Evolutionary conservation across 306 rosid genomes (phyloP).

Genomic region (Rosa persica): DNA sequence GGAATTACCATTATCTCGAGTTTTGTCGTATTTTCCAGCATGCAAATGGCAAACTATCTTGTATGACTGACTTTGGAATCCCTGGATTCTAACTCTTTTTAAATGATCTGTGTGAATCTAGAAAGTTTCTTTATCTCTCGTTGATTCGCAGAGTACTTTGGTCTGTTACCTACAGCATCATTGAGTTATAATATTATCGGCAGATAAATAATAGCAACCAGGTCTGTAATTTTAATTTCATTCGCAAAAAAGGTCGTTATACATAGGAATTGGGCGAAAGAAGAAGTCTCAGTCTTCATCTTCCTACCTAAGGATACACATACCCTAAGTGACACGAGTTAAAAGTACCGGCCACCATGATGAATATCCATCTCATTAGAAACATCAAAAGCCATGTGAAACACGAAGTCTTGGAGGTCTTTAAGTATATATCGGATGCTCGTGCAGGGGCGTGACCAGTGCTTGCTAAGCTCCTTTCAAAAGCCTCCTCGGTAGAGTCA

Average conservation of each 20-base stretch:
- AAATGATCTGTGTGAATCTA: too few species aligned
- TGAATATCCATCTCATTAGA: constrained; percentile 64
- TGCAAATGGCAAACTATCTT: too few species aligned
- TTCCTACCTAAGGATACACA: not conserved
- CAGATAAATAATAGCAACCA: not conserved
- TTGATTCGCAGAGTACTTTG: too few species aligned
- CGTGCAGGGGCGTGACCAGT: constrained; percentile 77
- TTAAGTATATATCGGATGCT: constrained; percentile 57
- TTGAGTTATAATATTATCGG: not conserved
- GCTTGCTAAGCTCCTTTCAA: constrained; percentile 87
- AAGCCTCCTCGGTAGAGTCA: constrained; percentile 82
- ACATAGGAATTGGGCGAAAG: not conserved
- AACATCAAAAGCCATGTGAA: constrained; percentile 77
- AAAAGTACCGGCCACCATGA: constrained; percentile 77
- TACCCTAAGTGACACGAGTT: constrained; percentile 63
- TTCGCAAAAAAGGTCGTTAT: not conserved
- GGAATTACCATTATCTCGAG: too few species aligned
- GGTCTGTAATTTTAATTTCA: not conserved
- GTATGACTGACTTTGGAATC: too few species aligned
- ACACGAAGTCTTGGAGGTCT: constrained; percentile 79
- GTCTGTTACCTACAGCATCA: too few species aligned
- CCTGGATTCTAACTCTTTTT: too few species aligned
- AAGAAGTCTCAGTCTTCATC: not conserved
- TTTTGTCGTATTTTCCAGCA: too few species aligned
- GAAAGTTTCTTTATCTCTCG: too few species aligned